These are phyloP conservation scores for Sordariomycetes sp. DNA, from an alignment of 2,329 filamentous ascomycete species.

Conservation along the genomic window DNA sequence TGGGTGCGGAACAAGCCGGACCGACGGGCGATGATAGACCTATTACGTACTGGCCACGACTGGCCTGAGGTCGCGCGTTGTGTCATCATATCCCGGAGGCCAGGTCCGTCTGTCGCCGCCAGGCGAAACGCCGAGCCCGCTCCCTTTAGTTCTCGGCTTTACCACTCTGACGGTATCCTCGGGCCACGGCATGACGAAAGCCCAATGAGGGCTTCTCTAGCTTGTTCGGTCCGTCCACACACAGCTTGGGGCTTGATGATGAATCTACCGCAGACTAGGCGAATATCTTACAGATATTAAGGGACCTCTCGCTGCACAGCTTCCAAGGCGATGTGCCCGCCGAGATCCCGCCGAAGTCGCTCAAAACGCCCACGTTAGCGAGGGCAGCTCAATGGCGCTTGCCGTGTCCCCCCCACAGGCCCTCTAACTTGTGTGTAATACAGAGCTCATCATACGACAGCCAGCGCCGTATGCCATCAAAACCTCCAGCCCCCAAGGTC, in stretches of 20 bases:
- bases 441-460: background rate
- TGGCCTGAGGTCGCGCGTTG: background rate
- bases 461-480: background rate
- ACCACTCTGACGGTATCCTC: background rate
- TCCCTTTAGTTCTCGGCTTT: background rate
- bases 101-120: background rate
- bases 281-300: no score
- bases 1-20: background rate
- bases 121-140: background rate
- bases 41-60: background rate
- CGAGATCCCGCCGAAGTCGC: background rate
- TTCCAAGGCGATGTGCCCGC: no score
- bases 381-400: background rate
- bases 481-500: no score
- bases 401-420: background rate
- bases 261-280: no score
- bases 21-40: background rate
- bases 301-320: no score
- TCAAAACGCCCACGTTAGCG: background rate
- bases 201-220: background rate
- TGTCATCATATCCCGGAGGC: background rate
- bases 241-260: no score
- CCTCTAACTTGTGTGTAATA: background rate
- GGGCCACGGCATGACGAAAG: slow-evolving; percentile 2
- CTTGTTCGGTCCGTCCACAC: background rate